These are phyloP conservation scores for Tricladium varicosporioides DNA, from an alignment of 2,329 filamentous ascomycete genomes.

Conservation along the genomic window DNA sequence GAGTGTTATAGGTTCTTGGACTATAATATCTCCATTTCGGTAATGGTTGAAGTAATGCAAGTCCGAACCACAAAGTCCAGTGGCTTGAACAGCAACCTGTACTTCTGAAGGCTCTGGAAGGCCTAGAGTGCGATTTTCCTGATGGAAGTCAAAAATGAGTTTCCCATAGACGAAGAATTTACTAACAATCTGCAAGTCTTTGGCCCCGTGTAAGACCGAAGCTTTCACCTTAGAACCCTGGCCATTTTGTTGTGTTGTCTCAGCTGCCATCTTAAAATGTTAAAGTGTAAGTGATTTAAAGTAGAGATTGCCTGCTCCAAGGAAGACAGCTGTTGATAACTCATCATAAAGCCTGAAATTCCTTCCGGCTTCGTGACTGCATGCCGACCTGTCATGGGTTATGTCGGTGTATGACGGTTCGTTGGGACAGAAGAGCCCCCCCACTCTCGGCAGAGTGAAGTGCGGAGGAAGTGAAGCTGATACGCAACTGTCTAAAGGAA, in stretches of 20 bases:
- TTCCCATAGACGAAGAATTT: conserved; percentile 4
- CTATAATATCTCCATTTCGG: conserved; percentile 94
- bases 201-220: conserved; percentile 34
- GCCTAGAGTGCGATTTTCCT: conserved; percentile 31
- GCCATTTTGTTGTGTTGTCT: not conserved
- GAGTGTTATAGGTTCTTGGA: conserved; percentile 81
- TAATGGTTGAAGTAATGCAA: conserved; percentile 97
- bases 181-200: conserved; percentile 33
- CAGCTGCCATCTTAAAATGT: conserved; percentile 11
- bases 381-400: not conserved
- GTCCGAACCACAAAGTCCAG: conserved; percentile 95
- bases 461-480: too few relatives aligned
- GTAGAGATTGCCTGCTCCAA: not conserved
- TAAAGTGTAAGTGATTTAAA: too few relatives aligned
- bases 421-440: not conserved
- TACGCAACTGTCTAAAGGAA: too few relatives aligned
- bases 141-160: conserved; percentile 2
- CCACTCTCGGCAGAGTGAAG: not conserved
- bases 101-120: conserved; percentile 55
- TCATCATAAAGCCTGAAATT: not conserved
- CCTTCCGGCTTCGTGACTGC: not conserved
- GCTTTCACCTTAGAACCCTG: conserved; percentile 26
- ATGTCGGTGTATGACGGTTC: conserved; percentile 1
- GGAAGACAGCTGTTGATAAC: not conserved
- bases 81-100: conserved; percentile 84